Percentiles rank a stretch among this genome's conserved stretches.
Conservation (phyloP, 257 asterid genomes). For the Rauvolfia tetraphylla region DNA sequence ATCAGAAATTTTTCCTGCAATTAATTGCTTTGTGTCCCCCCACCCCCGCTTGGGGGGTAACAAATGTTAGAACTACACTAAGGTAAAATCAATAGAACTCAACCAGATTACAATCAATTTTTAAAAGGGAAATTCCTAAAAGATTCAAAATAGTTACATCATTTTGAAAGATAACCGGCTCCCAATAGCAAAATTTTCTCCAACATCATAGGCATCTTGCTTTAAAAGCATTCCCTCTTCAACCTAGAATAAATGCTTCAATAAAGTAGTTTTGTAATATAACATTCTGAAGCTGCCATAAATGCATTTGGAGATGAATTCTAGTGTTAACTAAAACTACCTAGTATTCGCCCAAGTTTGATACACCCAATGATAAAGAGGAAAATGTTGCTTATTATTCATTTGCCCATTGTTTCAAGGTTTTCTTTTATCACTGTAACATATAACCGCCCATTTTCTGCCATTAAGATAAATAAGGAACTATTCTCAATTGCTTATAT, state of each 20-base stretch:
- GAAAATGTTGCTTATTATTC: background rate
- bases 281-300: background rate
- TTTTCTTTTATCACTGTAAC: background rate
- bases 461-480: too few species aligned
- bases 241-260: too few species aligned
- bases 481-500: too few species aligned
- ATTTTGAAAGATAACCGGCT: background rate
- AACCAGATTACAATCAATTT: background rate
- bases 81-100: background rate
- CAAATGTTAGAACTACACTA: background rate
- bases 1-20: background rate
- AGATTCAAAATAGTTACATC: background rate
- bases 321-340: too few species aligned
- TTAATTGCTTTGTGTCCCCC: background rate
- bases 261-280: background rate
- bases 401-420: background rate
- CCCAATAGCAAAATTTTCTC: background rate
- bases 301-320: too few species aligned
- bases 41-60: too few species aligned
- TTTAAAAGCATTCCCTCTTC: background rate
- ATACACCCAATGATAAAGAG: background rate
- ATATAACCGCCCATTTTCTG: background rate
- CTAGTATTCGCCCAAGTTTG: too few species aligned
- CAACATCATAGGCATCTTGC: background rate
- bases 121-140: background rate